Base-by-base conservation (phyloP, 2,329 filamentous ascomycete genomes). In the Botrytis pseudocinerea region DNA sequence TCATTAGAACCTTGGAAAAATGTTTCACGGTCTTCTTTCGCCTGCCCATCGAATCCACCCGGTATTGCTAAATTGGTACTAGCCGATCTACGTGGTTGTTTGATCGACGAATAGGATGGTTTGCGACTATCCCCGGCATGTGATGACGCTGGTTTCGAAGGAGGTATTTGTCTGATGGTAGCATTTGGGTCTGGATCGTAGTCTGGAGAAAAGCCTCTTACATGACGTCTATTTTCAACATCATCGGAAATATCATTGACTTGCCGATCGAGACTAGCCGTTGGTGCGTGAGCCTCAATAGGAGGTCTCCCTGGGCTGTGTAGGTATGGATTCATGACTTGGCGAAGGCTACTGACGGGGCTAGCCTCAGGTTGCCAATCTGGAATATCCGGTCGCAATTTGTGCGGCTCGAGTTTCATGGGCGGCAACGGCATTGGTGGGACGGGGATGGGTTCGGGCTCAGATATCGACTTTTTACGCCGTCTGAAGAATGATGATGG, bases 401-500 rank as follows among this genome's bases (percentile, higher is more conserved):
- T 69, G 46, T 70, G 59, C 10, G 66, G 66, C 54, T 70, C 66
- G 20, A 51, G 42, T 25, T 35, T 54, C 28, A 64, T 65, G 9
- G 72, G 76, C 62, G 80, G 76, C 82, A 82, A 82, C 78, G 82
- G 83, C 74, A 80, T 85, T 77, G 78, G 80, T 74, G 82, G 86
- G 46, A 82, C 78, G 0, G 87, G 87, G 14, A 91, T 90, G 48
- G 92, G 90, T 35, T 89, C 86, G 62, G 78, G 82, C 75, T 97
- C 94, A 22, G 90, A 88, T 48, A 94, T 83, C 8, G 95, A 97
- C 87, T 95, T 97, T 88, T 98, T 98, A 76, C 95, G 89, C 74
- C 96, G 88, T 75, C 96, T 89, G 84, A 98, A 98, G 84, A 99
- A 98, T 0, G 94, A 95, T 1, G 95, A 97, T 6, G 93, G 89